Conservation (phyloP, 176 grass and related monocot genomes). For the Oryza glaberrima region DNA sequence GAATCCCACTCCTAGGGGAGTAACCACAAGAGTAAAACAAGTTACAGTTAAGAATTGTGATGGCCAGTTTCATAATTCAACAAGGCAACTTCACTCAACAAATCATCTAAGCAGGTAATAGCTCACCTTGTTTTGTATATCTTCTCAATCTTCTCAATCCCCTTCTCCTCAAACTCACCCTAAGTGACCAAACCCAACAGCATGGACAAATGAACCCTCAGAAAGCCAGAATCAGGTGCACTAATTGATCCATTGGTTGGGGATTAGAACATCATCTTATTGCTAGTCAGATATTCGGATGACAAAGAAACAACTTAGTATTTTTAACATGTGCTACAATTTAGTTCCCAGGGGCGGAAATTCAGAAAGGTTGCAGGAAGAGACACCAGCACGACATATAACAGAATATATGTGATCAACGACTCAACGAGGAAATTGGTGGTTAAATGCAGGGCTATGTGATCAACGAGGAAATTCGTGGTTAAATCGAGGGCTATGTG, state of each 20-base stretch:
- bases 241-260: background rate
- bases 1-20: background rate
- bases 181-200: background rate
- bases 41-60: background rate
- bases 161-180: no score
- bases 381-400: background rate
- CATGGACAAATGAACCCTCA: background rate
- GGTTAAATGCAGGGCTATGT: background rate
- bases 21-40: conserved; percentile 13
- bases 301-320: background rate
- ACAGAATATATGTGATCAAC: background rate
- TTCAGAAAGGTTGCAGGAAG: background rate
- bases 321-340: background rate
- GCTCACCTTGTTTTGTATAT: no score
- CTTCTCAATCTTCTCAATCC: no score
- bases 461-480: background rate
- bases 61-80: background rate
- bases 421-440: background rate
- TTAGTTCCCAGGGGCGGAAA: background rate
- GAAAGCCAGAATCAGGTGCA: background rate
- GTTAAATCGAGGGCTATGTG: background rate
- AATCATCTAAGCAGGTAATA: background rate
- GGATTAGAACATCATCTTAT: background rate
- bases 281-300: background rate
- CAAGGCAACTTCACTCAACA: background rate